These are phyloP conservation scores for Chlorella sp. DNA, from an alignment of 139 green algal genomes.

Conservation along the genomic window DNA sequence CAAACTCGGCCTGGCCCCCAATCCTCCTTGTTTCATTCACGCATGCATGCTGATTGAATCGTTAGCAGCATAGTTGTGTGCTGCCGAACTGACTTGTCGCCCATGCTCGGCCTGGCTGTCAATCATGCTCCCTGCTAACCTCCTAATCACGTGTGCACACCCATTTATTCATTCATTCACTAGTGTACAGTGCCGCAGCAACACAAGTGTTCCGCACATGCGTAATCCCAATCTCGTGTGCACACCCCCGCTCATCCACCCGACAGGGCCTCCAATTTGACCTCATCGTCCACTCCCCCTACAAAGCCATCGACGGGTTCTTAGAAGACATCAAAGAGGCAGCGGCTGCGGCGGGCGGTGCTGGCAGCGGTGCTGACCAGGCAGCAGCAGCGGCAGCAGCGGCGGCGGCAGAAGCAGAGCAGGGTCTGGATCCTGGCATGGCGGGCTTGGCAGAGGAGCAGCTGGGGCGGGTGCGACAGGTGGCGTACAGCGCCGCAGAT, in stretches of 20 bases:
- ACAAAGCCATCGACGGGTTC: constrained; percentile 69
- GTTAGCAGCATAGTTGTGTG: too few species aligned
- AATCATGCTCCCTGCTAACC: too few species aligned
- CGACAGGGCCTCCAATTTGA: constrained; percentile 81
- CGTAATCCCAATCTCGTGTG: neutral
- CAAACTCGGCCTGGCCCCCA: too few species aligned
- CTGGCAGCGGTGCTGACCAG: neutral
- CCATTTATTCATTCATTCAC: too few species aligned
- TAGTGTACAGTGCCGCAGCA: too few species aligned
- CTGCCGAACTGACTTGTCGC: too few species aligned
- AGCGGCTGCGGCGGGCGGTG: neutral
- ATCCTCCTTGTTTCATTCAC: too few species aligned
- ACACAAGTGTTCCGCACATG: too few species aligned
- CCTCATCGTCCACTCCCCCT: constrained; percentile 78
- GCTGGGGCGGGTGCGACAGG: constrained; percentile 13
- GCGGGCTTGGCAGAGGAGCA: neutral
- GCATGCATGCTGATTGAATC: too few species aligned
- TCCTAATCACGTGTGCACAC: too few species aligned
- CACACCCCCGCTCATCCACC: constrained; percentile 15
- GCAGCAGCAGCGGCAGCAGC: constrained; percentile 10
- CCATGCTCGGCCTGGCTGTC: too few species aligned
- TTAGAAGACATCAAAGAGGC: constrained; percentile 52
- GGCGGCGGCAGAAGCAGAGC: neutral
- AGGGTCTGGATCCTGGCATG: constrained; percentile 7
- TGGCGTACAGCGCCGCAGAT: constrained; percentile 55